phyloP scores from a whole-genome alignment of 495 filamentous ascomycete genomes.

The Hypomontagnella monticulosa region DNA sequence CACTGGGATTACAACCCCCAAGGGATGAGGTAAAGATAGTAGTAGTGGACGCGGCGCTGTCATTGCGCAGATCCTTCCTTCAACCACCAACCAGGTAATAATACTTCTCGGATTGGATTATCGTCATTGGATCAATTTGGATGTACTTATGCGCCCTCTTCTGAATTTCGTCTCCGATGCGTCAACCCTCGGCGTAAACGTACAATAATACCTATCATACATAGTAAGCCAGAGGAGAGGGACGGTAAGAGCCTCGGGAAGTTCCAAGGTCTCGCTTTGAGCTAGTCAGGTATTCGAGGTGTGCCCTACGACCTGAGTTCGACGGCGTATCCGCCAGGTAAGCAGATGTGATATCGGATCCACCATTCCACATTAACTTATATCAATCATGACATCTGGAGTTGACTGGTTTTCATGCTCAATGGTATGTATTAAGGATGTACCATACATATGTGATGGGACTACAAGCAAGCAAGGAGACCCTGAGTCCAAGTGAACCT shows the following conservation, averaged over 20 bases:
- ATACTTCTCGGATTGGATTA: constrained; percentile 20
- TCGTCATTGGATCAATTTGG: constrained; percentile 19
- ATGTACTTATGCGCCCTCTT: neutral
- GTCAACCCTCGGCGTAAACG: constrained; percentile 26
- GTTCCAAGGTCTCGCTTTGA: constrained; percentile 22
- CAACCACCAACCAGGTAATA: constrained; percentile 15
- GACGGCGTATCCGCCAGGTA: constrained; percentile 2
- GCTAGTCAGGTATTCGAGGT: constrained; percentile 11
- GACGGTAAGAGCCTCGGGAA: constrained; percentile 19
- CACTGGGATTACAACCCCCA: neutral
- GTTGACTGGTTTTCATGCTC: neutral
- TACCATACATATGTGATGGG: constrained; percentile 9
- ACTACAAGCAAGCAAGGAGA: constrained; percentile 18
- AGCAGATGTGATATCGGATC: constrained; percentile 6
- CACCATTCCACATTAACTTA: neutral
- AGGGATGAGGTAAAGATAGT: constrained; percentile 5
- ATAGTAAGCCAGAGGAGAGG: constrained; percentile 11
- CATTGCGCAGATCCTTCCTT: constrained; percentile 23
- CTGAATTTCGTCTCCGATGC: constrained; percentile 1
- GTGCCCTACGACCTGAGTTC: neutral
- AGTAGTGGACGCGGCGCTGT: constrained; percentile 6
- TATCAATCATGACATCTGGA: no score
- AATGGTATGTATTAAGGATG: neutral
- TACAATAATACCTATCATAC: constrained; percentile 1
- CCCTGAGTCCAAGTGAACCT: constrained; percentile 16